Conservation (phyloP, 2,329 filamentous ascomycete species). For the Sclerotinia sclerotiorum region DNA sequence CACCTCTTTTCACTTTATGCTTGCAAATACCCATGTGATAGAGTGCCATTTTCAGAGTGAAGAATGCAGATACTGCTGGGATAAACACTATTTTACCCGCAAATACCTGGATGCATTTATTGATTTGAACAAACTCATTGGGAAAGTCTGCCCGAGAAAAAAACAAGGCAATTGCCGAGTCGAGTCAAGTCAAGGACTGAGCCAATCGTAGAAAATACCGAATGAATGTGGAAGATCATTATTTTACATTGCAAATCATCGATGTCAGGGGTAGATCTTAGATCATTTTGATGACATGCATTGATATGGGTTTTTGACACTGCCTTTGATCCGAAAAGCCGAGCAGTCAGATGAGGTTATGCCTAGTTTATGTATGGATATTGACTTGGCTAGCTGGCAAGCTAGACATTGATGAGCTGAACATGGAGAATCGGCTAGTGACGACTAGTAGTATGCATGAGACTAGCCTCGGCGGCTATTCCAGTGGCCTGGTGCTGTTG, state of each 20-base stretch:
- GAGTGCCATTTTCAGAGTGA: not conserved
- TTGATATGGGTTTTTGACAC: not conserved
- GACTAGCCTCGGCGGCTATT: not conserved
- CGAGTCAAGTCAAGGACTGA: not conserved
- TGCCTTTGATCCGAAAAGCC: no score
- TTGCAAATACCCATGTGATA: slow-evolving; percentile 1
- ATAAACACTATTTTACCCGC: not conserved
- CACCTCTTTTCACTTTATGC: not conserved
- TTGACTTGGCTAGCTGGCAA: not conserved
- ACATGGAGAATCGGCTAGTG: not conserved
- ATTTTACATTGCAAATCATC: not conserved
- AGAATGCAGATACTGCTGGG: not conserved
- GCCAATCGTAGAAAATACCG: not conserved
- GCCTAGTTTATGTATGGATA: not conserved
- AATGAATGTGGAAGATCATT: not conserved
- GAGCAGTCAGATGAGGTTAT: not conserved
- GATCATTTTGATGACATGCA: slow-evolving; percentile 6
- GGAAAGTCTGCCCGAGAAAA: slow-evolving; percentile 4
- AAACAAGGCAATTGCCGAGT: not conserved
- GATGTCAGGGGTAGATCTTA: not conserved
- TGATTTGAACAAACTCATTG: not conserved
- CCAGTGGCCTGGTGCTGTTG: slow-evolving; percentile 7
- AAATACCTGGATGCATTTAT: not conserved
- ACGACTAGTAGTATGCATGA: slow-evolving; percentile 3
- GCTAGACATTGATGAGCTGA: slow-evolving; percentile 2